Evolutionary conservation across 805 yeast species (phyloP).

Genomic region (Candida jianshihensis): DNA sequence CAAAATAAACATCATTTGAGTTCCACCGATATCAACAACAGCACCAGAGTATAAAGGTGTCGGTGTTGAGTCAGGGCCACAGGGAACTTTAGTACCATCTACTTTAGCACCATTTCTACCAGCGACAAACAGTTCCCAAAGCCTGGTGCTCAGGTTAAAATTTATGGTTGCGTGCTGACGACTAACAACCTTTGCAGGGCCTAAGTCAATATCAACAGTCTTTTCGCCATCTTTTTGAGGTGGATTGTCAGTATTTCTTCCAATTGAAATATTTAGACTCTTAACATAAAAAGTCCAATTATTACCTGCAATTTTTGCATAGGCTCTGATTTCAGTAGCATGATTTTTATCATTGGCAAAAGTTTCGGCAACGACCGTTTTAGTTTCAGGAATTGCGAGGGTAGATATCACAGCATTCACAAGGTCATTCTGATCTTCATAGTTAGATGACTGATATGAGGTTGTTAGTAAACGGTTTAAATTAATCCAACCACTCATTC

Average conservation of each 20-base stretch:
- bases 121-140: slow-evolving; percentile 77
- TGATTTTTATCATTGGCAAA: slow-evolving; percentile 67
- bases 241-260: slow-evolving; percentile 60
- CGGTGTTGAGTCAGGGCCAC: slow-evolving; percentile 39
- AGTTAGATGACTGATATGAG: slow-evolving; percentile 24
- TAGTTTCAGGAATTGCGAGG: slow-evolving; percentile 63
- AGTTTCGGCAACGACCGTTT: slow-evolving; percentile 64
- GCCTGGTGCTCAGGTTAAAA: slow-evolving; percentile 64
- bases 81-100: slow-evolving; percentile 48
- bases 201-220: slow-evolving; percentile 75
- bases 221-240: slow-evolving; percentile 12
- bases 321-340: slow-evolving; percentile 84
- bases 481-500: too few relatives aligned
- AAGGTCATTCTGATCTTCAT: slow-evolving; percentile 56
- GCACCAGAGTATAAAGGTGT: slow-evolving; percentile 78
- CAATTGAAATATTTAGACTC: slow-evolving; percentile 65
- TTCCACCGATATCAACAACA: slow-evolving; percentile 89
- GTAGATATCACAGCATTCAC: slow-evolving; percentile 70
- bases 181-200: slow-evolving; percentile 96
- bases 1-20: slow-evolving; percentile 97
- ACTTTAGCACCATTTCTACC: slow-evolving; percentile 95
- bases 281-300: slow-evolving; percentile 95
- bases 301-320: slow-evolving; percentile 90
- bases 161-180: slow-evolving; percentile 82
- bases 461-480: slow-evolving; percentile 14